phyloP scores from a whole-genome alignment of 1,284 basidiomycete genomes.

The Ustilago shanxiensis region DNA sequence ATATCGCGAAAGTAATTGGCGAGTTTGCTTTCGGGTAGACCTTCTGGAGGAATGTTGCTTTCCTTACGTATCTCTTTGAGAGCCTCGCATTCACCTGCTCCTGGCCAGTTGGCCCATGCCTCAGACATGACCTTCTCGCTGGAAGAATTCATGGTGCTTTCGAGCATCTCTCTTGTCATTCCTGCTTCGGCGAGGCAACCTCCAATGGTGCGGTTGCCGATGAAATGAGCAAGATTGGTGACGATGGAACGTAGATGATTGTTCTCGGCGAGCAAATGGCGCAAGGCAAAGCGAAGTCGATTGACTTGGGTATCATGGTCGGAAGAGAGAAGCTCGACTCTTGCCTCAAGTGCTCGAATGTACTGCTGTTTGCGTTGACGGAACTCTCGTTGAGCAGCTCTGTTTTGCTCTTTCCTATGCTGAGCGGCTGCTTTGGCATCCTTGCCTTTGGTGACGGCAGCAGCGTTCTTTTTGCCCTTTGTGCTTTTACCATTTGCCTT shows the following conservation, averaged over 20 bases:
- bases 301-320: constrained; percentile 65
- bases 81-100: constrained; percentile 57
- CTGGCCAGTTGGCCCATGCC: constrained; percentile 62
- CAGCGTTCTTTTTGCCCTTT: constrained; percentile 23
- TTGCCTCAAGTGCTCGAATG: constrained; percentile 62
- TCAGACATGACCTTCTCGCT: constrained; percentile 63
- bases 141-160: constrained; percentile 43
- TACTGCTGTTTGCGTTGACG: constrained; percentile 66
- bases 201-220: constrained; percentile 55
- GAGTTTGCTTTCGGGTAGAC: constrained; percentile 59
- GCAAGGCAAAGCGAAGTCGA: constrained; percentile 55
- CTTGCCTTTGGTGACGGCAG: constrained; percentile 33
- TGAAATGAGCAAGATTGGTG: constrained; percentile 55
- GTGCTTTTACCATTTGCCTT: constrained; percentile 31
- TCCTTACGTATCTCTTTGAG: constrained; percentile 59
- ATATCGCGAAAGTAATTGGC: constrained; percentile 26
- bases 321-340: constrained; percentile 63
- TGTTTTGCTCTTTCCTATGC: constrained; percentile 63
- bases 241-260: constrained; percentile 59
- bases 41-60: constrained; percentile 61
- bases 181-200: constrained; percentile 54
- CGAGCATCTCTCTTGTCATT: constrained; percentile 49
- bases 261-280: constrained; percentile 62
- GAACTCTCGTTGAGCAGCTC: constrained; percentile 65
- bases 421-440: constrained; percentile 41